Evolutionary conservation across 2,329 filamentous ascomycete species (phyloP).

Genomic region (Alternaria sp.): DNA sequence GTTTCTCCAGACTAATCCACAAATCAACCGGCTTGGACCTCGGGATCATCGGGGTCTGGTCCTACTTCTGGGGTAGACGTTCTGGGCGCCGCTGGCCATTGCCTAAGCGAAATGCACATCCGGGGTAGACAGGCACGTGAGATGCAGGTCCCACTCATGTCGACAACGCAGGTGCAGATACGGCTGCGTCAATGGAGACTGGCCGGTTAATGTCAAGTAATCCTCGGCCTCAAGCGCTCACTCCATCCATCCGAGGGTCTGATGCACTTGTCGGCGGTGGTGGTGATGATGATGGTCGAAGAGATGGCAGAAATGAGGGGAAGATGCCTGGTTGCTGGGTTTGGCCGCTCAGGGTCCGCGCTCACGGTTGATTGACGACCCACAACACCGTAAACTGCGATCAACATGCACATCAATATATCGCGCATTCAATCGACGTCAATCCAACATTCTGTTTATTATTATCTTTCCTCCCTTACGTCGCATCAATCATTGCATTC

Average conservation of each 20-base stretch:
- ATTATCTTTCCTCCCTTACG: not conserved
- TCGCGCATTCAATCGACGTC: not conserved
- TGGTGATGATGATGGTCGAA: not conserved
- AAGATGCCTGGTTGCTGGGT: conserved; percentile 17
- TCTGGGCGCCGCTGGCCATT: conserved; percentile 9
- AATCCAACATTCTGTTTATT: not conserved
- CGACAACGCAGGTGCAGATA: not conserved
- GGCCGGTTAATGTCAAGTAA: conserved; percentile 6
- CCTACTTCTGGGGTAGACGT: conserved; percentile 14
- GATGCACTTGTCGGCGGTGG: not conserved
- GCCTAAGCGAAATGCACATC: conserved; percentile 16
- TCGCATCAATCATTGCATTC: not conserved
- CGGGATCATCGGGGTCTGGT: conserved; percentile 13
- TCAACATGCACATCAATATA: conserved; percentile 18
- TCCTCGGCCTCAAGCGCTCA: not conserved
- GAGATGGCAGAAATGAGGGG: not conserved
- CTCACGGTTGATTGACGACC: conserved; percentile 8
- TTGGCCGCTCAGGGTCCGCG: conserved; percentile 14
- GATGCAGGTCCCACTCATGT: conserved; percentile 22
- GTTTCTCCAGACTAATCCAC: conserved; percentile 20
- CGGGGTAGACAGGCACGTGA: conserved; percentile 20
- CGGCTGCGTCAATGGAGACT: not conserved
- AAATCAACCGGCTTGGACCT: conserved; percentile 34
- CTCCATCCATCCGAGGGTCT: not conserved
- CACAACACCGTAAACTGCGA: conserved; percentile 7